Evolutionary conservation across 192 early-diverging fungal species (phyloP).

Genomic region (Radiomyces spectabilis): DNA sequence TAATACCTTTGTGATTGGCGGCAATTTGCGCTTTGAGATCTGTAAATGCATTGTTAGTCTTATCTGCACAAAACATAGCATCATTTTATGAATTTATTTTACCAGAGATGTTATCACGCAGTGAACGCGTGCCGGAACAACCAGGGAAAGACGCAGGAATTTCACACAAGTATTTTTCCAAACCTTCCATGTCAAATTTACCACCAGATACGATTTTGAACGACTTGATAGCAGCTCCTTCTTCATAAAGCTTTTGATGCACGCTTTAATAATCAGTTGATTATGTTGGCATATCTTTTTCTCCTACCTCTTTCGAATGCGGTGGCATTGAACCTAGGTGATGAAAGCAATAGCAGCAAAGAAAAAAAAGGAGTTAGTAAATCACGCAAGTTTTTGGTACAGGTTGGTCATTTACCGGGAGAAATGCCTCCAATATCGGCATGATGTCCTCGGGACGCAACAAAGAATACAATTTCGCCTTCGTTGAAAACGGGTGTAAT

Average conservation of each 20-base stretch:
- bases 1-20: constrained; percentile 91
- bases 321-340: constrained; percentile 90
- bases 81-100: not conserved
- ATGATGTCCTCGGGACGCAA: constrained; percentile 89
- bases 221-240: constrained; percentile 86
- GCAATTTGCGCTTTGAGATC: constrained; percentile 97
- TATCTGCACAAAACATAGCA: not conserved
- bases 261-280: too few species aligned
- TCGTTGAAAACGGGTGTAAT: constrained; percentile 91
- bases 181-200: constrained; percentile 75
- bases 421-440: constrained; percentile 90
- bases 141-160: constrained; percentile 79
- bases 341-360: too few species aligned
- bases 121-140: constrained; percentile 83
- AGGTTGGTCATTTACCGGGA: constrained; percentile 34
- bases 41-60: not conserved
- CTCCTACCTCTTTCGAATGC: constrained; percentile 65
- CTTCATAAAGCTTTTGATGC: constrained; percentile 78
- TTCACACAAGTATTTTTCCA: constrained; percentile 65
- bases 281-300: too few species aligned
- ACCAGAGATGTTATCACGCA: constrained; percentile 81
- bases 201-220: constrained; percentile 84
- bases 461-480: constrained; percentile 83
- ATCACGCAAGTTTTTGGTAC: not conserved
- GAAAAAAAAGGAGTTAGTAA: too few species aligned